phyloP scores from a whole-genome alignment of 2,329 filamentous ascomycete genomes.

The Pestalotiopsis sp. region DNA sequence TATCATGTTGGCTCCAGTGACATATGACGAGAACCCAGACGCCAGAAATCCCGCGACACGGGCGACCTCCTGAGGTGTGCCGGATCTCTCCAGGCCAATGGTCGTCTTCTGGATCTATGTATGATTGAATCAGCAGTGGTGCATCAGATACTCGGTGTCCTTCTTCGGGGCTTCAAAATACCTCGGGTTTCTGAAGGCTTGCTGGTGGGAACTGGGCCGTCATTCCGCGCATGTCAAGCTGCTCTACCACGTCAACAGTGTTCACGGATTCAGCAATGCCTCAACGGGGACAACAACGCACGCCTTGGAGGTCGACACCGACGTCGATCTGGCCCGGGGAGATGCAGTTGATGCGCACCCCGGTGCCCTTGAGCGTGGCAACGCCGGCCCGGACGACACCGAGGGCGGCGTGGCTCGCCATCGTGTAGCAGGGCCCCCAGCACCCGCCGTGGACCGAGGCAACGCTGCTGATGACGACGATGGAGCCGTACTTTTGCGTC shows the following conservation, averaged over 20 bases:
- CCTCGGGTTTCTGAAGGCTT: slow-evolving; percentile 51
- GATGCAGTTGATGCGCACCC: slow-evolving; percentile 60
- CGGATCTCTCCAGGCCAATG: slow-evolving; percentile 61
- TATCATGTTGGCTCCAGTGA: slow-evolving; percentile 63
- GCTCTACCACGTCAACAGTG: slow-evolving; percentile 2
- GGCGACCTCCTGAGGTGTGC: slow-evolving; percentile 59
- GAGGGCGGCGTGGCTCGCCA: slow-evolving; percentile 61
- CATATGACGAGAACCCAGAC: slow-evolving; percentile 63
- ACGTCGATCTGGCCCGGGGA: slow-evolving; percentile 42
- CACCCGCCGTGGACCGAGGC: slow-evolving; percentile 60
- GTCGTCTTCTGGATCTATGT: slow-evolving; percentile 46
- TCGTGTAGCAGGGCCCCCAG: slow-evolving; percentile 64
- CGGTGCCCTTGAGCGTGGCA: slow-evolving; percentile 58
- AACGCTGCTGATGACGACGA: slow-evolving; percentile 62
- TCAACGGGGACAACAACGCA: slow-evolving; percentile 24
- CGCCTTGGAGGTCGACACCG: slow-evolving; percentile 44
- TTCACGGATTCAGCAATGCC: too few relatives aligned
- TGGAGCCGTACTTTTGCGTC: slow-evolving; percentile 60
- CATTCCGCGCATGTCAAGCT: slow-evolving; percentile 53
- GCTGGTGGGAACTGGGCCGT: slow-evolving; percentile 57
- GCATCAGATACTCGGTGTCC: too few relatives aligned
- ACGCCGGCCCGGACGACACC: slow-evolving; percentile 63
- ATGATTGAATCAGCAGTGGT: not conserved
- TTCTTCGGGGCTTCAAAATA: slow-evolving; percentile 17
- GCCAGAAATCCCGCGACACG: slow-evolving; percentile 64